Evolutionary conservation across 805 yeast genomes (phyloP), one percentile per base, ranked within the genome.

Genomic region (Dipodascus geniculatus): DNA sequence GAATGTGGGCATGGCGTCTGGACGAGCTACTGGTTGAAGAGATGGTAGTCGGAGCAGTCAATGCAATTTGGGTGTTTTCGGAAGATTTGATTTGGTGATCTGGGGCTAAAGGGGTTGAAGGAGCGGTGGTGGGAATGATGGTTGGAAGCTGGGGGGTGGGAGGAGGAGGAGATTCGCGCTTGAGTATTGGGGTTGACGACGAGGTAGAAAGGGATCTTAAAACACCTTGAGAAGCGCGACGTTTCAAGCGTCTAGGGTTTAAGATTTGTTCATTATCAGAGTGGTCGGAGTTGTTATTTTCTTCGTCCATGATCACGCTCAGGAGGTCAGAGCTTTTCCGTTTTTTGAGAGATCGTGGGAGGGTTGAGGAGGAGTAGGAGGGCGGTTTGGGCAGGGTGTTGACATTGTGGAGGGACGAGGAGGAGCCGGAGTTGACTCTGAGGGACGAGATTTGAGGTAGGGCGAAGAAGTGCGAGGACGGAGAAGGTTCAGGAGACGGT

Each of bases 1-100:
- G 65, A 49, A 74, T 74, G 58, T 74, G 77, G 9, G 76, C 67
- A 56, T 72, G 72, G 42, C 69, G 56, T 19, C 70, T 55, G 48
- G 57, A 52, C 9, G 65, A 57, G 44, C 44, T 38, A n/a, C 44
- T 38, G 4, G 44, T 38, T 38, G 44, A 38, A 3, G 44, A 52
- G 48, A 61, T 56, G 9, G 63, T 57, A 2, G 64, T 58, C 3
- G 61, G 57, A 28, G 58, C 56, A 42, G 59, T 52, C 35, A 61
- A 51, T 16, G 61, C 55, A 22, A 60, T 59, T 9, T 56, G 47
- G 9, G 56, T 51, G 54, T 14, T 52, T 47, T 28, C 33, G 6
- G 33, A 28, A 28, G 33, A 28, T 28, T 28, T 28, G 33, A 28
- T 28, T 28, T 6, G 8, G 14, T 38, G 6, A 38, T 38, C 44